These are phyloP conservation scores for Lichtheimia corymbifera DNA, from an alignment of 371 early-diverging fungal genomes.

Conservation along the genomic window DNA sequence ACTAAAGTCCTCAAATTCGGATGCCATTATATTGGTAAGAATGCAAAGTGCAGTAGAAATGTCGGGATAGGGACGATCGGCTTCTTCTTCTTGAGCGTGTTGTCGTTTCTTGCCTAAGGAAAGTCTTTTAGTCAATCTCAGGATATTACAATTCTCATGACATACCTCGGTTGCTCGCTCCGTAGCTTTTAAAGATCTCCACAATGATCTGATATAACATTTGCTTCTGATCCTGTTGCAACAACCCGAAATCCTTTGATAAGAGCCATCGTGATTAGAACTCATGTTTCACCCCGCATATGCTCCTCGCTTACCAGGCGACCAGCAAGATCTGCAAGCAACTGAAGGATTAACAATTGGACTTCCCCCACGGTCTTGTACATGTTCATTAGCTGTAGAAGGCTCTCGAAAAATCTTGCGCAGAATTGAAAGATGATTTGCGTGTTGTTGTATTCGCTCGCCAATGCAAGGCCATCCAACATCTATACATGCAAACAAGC, in stretches of 20 bases:
- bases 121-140: background rate
- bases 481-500: constrained; percentile 32
- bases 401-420: constrained; percentile 63
- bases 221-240: constrained; percentile 45
- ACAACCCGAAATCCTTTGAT: constrained; percentile 43
- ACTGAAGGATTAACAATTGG: constrained; percentile 59
- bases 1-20: constrained; percentile 59
- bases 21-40: constrained; percentile 60
- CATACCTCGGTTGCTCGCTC: constrained; percentile 53
- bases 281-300: background rate
- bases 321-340: constrained; percentile 58
- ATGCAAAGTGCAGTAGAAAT: constrained; percentile 63
- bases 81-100: constrained; percentile 56
- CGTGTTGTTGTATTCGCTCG: constrained; percentile 67
- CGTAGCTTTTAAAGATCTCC: constrained; percentile 53
- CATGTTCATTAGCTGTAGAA: constrained; percentile 65
- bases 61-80: constrained; percentile 72
- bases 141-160: background rate
- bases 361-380: constrained; percentile 69
- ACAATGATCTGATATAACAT: constrained; percentile 47
- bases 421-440: constrained; percentile 58
- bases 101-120: constrained; percentile 52
- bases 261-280: no score
- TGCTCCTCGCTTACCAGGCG: constrained; percentile 36
- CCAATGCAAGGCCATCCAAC: constrained; percentile 79